Evolutionary conservation across 371 early-diverging fungal genomes (phyloP).

Genomic region (Saksenaea vasiformis): DNA sequence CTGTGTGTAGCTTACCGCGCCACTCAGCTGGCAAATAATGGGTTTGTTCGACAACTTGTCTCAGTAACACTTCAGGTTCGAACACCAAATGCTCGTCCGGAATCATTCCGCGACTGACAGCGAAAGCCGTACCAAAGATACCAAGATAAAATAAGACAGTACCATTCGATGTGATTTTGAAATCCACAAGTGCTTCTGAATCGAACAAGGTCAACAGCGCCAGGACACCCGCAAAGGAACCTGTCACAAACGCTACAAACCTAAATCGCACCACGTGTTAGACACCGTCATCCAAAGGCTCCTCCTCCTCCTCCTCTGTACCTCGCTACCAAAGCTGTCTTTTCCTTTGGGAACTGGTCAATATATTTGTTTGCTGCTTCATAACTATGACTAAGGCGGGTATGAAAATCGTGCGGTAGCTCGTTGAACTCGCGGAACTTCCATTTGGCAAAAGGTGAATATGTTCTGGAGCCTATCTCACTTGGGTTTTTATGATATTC

Average conservation of each 20-base stretch:
- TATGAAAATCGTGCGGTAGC: slow-evolving; percentile 85
- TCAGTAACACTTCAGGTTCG: slow-evolving; percentile 79
- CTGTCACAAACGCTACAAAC: slow-evolving; percentile 88
- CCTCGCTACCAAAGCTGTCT: slow-evolving; percentile 77
- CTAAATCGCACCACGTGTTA: slow-evolving; percentile 34
- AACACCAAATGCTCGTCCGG: slow-evolving; percentile 80
- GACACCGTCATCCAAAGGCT: neutral
- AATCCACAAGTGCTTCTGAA: slow-evolving; percentile 82
- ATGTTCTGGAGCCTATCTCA: slow-evolving; percentile 78
- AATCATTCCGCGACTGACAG: slow-evolving; percentile 81
- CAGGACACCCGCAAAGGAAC: slow-evolving; percentile 88
- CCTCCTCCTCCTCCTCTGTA: slow-evolving; percentile 33
- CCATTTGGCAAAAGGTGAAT: slow-evolving; percentile 88
- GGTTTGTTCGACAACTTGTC: slow-evolving; percentile 80
- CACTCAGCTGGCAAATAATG: slow-evolving; percentile 92
- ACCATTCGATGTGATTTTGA: slow-evolving; percentile 86
- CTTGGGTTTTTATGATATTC: slow-evolving; percentile 90
- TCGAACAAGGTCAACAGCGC: slow-evolving; percentile 82
- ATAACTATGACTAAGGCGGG: slow-evolving; percentile 74
- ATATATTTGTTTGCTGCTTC: slow-evolving; percentile 80
- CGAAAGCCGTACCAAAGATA: slow-evolving; percentile 84
- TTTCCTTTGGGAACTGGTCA: slow-evolving; percentile 87
- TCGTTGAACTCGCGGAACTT: slow-evolving; percentile 97
- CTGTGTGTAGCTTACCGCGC: slow-evolving; percentile 83
- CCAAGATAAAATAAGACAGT: slow-evolving; percentile 92